Base-by-base conservation (phyloP, 192 early-diverging fungal species). In the Coemansia sp. region DNA sequence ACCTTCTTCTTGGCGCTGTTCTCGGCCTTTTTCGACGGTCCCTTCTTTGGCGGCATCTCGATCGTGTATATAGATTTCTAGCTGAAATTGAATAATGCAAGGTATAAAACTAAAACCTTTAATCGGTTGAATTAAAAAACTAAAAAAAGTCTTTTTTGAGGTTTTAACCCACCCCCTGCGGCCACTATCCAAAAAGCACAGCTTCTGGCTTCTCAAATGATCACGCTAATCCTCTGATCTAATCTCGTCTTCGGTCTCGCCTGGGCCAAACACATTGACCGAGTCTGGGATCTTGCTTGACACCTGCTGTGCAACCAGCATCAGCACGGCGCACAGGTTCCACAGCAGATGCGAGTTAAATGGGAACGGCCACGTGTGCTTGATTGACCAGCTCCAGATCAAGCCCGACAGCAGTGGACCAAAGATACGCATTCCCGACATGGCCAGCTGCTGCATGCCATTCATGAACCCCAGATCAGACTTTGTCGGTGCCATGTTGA, bases 1-100 rank as follows among this genome's bases (percentile, higher is more conserved):
- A 78, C 63, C 83, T 96, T 91, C 58, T 86, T 84, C 78, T 91
- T 92, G 23, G 81, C 82, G 62, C 82, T 87, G 42, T 81, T 62
- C 18, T 81, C 80, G n/a, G 76, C 66, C 64, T 90, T 89, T 18
- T 68, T 74, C 30, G 79, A 73, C 60, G 53, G 27, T 44, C 56
- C n/a, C 57, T 85, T 84, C 62, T 93, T 91, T 59, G 90, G 91
- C 24, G 91, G 91, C 91, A 93, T 95, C 46, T 53, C 47, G 41
- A 7, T 15, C 2, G 34, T 37, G 7, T 37, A 37, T 37, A 37
- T 37, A 37, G 34, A 37, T 5, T 37, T 9, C 34, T 1, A 9
- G 7, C 3, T 37, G 2, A 1, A 1, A 37, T 37, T 37, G 34
- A 37, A 37, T 37, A 9, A n/a, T 18, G 24, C 14, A 46, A 34